Percentiles rank a stretch among this genome's conserved stretches.
Conservation (phyloP, 2,329 filamentous ascomycete species). For the Cryphonectria nitschkei region DNA sequence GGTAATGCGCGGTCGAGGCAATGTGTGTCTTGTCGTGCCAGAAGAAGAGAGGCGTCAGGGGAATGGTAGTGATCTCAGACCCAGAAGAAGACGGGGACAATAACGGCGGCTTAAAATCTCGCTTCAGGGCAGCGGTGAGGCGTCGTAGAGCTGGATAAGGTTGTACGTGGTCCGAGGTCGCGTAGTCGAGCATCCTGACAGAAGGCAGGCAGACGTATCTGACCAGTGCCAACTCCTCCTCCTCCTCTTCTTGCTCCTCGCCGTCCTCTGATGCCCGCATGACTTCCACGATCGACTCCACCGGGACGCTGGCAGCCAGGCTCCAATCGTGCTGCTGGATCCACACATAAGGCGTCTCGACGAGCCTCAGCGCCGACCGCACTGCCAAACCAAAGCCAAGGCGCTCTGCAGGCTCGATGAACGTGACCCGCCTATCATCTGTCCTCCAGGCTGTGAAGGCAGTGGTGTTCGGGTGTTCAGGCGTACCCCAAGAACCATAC, state of each 20-base stretch:
- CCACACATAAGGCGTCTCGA: slow-evolving; percentile 57
- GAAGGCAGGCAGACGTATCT: slow-evolving; percentile 59
- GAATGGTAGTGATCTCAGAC: slow-evolving; percentile 36
- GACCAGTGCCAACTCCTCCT: slow-evolving; percentile 40
- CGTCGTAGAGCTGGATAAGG: slow-evolving; percentile 46
- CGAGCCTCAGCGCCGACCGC: slow-evolving; percentile 52
- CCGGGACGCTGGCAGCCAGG: slow-evolving; percentile 49
- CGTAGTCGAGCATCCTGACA: slow-evolving; percentile 55
- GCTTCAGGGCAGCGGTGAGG: slow-evolving; percentile 47
- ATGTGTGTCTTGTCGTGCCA: slow-evolving; percentile 64
- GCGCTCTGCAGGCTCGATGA: slow-evolving; percentile 51
- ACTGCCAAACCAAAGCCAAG: slow-evolving; percentile 59
- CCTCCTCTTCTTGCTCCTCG: slow-evolving; percentile 2
- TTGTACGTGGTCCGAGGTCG: slow-evolving; percentile 49
- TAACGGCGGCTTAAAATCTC: slow-evolving; percentile 39
- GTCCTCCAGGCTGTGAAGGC: slow-evolving; percentile 42
- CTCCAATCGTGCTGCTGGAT: slow-evolving; percentile 63
- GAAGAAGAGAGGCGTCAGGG: slow-evolving; percentile 59
- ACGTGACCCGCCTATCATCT: slow-evolving; percentile 44
- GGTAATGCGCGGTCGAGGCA: slow-evolving; percentile 53
- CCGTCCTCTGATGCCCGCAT: slow-evolving; percentile 45
- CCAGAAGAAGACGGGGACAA: background rate
- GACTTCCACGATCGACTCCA: slow-evolving; percentile 47
- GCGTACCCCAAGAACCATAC: slow-evolving; percentile 46
- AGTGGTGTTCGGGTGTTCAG: slow-evolving; percentile 42